Evolutionary conservation across 306 rosid genomes (phyloP).

Genomic region (Vachellia pachyceras): DNA sequence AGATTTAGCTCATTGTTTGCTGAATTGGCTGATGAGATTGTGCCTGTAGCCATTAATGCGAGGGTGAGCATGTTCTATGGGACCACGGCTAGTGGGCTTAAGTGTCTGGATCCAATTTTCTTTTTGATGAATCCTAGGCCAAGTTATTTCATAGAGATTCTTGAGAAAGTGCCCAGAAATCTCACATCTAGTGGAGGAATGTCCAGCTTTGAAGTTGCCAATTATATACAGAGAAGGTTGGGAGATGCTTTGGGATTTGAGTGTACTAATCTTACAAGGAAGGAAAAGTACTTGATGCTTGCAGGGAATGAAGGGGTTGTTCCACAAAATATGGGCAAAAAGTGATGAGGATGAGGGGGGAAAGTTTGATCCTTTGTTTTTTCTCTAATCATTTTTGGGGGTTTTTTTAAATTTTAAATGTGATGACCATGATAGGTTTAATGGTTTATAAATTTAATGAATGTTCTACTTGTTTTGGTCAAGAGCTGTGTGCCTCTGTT

Average conservation of each 20-base stretch:
- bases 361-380: background rate
- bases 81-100: conserved; percentile 91
- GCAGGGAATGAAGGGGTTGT: conserved; percentile 94
- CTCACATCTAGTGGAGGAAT: conserved; percentile 71
- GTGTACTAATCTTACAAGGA: conserved; percentile 78
- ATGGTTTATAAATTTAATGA: background rate
- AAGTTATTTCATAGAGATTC: conserved; percentile 55
- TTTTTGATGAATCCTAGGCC: conserved; percentile 94
- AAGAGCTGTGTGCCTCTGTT: background rate
- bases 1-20: conserved; percentile 94
- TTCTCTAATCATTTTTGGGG: background rate
- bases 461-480: background rate
- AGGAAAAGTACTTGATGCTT: conserved; percentile 90
- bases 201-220: conserved; percentile 82
- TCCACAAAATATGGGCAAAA: background rate
- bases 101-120: conserved; percentile 83
- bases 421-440: background rate
- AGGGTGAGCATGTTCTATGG: conserved; percentile 89
- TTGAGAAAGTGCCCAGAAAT: conserved; percentile 63
- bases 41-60: conserved; percentile 78
- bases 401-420: background rate
- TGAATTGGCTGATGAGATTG: conserved; percentile 81
- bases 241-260: conserved; percentile 88
- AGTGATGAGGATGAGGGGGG: background rate
- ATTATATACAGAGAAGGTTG: conserved; percentile 66